phyloP scores from a whole-genome alignment of 2,329 filamentous ascomycete species.

The Nemania serpens region DNA sequence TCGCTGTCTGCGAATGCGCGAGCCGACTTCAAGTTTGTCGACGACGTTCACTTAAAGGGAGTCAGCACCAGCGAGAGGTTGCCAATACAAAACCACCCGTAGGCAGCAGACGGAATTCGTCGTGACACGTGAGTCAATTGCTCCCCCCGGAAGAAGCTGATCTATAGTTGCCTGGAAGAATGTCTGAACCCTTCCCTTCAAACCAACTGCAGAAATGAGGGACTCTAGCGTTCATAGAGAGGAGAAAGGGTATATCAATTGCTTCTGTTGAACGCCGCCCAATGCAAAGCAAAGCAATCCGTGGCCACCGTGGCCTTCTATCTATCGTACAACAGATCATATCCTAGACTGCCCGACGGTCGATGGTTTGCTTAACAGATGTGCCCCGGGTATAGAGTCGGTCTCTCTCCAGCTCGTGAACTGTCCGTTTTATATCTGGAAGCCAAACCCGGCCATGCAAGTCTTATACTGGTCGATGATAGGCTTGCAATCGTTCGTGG shows the following conservation, averaged over 20 bases:
- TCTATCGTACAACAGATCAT: conserved; percentile 22
- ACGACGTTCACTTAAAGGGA: too few relatives aligned
- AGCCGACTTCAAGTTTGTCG: too few relatives aligned
- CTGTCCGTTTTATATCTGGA: conserved; percentile 61
- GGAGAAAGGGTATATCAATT: conserved; percentile 4
- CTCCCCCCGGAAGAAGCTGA: not conserved
- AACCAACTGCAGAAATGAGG: not conserved
- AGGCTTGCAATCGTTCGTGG: conserved; percentile 80
- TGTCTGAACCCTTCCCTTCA: not conserved
- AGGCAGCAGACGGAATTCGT: not conserved
- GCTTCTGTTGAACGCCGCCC: conserved; percentile 29
- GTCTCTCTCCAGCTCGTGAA: not conserved
- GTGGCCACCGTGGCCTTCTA: conserved; percentile 19
- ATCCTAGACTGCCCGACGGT: conserved; percentile 2
- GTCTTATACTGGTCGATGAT: conserved; percentile 83
- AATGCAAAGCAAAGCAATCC: conserved; percentile 26
- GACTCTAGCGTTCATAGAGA: not conserved
- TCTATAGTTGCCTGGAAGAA: not conserved
- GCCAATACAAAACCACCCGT: not conserved
- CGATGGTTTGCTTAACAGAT: conserved; percentile 10
- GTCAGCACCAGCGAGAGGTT: too few relatives aligned
- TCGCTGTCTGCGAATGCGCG: too few relatives aligned
- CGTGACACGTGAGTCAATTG: conserved; percentile 1
- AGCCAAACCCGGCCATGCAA: conserved; percentile 94
- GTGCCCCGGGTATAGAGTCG: not conserved